These are phyloP conservation scores for Mycosphaerella sp. DNA, from an alignment of 2,329 filamentous ascomycete genomes.

Conservation along the genomic window DNA sequence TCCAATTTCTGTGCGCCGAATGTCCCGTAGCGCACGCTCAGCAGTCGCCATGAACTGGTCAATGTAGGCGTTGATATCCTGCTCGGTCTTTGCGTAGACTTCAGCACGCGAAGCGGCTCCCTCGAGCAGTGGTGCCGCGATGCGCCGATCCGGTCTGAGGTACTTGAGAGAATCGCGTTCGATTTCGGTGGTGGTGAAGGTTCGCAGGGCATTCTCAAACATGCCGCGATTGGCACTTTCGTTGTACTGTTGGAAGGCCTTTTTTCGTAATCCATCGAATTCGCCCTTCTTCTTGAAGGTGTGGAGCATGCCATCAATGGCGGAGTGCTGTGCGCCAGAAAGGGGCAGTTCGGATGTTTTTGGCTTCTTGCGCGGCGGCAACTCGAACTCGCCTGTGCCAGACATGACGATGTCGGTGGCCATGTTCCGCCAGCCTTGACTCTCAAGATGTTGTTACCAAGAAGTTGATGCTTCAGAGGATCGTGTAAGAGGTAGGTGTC, in stretches of 20 bases:
- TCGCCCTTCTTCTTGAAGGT: constrained; percentile 82
- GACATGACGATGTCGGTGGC: constrained; percentile 24
- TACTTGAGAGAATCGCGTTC: constrained; percentile 63
- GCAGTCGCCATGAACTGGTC: constrained; percentile 58
- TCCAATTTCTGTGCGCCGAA: constrained; percentile 62
- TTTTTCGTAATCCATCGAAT: constrained; percentile 70
- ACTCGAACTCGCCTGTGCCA: constrained; percentile 27
- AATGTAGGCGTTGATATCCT: constrained; percentile 61
- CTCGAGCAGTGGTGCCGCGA: constrained; percentile 69
- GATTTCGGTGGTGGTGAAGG: constrained; percentile 64
- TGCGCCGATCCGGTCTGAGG: constrained; percentile 64
- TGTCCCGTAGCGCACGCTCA: constrained; percentile 61
- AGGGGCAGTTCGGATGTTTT: constrained; percentile 71
- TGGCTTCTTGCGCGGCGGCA: constrained; percentile 50
- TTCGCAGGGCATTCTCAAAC: constrained; percentile 32
- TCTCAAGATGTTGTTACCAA: no score
- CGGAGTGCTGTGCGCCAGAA: constrained; percentile 62
- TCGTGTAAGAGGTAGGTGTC: background rate
- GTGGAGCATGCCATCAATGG: constrained; percentile 69
- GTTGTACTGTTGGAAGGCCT: constrained; percentile 62
- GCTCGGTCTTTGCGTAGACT: constrained; percentile 65
- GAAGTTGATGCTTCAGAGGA: background rate
- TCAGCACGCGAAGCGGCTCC: constrained; percentile 70
- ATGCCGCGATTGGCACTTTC: constrained; percentile 49
- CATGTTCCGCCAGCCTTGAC: constrained; percentile 11